Conservation (phyloP, 1,284 basidiomycete species). For the Earliella scabrosa region DNA sequence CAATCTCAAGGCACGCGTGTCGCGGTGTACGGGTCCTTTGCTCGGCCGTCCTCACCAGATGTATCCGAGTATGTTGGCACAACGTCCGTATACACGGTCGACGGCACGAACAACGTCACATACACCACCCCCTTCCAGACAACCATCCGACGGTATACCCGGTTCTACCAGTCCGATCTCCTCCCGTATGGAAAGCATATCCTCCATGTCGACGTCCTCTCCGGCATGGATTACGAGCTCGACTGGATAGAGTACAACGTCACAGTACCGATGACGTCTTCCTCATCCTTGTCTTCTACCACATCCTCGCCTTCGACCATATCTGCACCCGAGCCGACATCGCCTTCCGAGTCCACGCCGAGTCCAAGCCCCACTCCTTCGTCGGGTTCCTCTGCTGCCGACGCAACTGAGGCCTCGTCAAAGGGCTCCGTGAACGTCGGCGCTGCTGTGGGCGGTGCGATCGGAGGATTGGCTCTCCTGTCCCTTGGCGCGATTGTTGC, state of each 20-base stretch:
- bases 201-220: neutral
- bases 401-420: neutral
- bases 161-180: neutral
- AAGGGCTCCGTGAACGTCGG: neutral
- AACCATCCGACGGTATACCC: neutral
- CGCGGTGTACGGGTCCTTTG: neutral
- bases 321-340: neutral
- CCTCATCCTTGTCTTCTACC: neutral
- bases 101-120: neutral
- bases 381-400: no score
- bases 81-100: neutral
- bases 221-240: neutral
- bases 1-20: neutral
- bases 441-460: neutral
- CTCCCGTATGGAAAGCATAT: neutral
- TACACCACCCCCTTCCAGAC: neutral
- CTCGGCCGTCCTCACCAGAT: neutral
- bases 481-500: neutral
- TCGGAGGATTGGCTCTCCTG: neutral
- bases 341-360: neutral
- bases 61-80: neutral
- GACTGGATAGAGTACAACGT: conserved; percentile 1
- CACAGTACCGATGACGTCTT: neutral
- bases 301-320: neutral
- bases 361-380: neutral